Evolutionary conservation across 1,284 basidiomycete species (phyloP).

Genomic region (Thelephora terrestris): DNA sequence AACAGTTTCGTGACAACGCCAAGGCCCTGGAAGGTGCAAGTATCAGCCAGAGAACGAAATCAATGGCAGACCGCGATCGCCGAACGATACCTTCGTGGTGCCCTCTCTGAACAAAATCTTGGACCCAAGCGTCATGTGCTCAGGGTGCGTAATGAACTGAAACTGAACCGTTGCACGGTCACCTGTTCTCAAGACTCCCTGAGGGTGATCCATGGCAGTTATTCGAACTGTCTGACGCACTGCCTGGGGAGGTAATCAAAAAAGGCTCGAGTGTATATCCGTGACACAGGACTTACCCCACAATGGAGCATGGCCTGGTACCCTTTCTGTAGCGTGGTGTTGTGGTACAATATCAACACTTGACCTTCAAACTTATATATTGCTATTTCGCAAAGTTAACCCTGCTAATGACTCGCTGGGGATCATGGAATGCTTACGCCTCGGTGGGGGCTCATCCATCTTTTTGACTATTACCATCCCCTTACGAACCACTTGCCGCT

Average conservation of each 20-base stretch:
- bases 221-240: slow-evolving; percentile 88
- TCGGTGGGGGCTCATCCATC: slow-evolving; percentile 70
- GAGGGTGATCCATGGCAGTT: slow-evolving; percentile 79
- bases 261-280: slow-evolving; percentile 2
- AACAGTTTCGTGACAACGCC: too few species aligned
- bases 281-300: slow-evolving; percentile 43
- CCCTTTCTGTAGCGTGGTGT: slow-evolving; percentile 83
- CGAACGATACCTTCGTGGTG: slow-evolving; percentile 62
- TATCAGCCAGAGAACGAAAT: too few species aligned
- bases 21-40: too few species aligned
- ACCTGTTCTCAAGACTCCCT: slow-evolving; percentile 81
- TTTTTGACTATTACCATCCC: slow-evolving; percentile 89
- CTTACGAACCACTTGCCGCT: slow-evolving; percentile 78
- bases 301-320: slow-evolving; percentile 90
- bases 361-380: slow-evolving; percentile 75
- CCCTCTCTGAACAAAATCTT: slow-evolving; percentile 88
- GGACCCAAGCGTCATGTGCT: slow-evolving; percentile 88
- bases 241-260: slow-evolving; percentile 33
- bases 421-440: slow-evolving; percentile 32
- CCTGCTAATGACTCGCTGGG: slow-evolving; percentile 1
- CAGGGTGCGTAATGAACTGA: slow-evolving; percentile 84
- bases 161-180: slow-evolving; percentile 86
- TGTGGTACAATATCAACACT: slow-evolving; percentile 81
- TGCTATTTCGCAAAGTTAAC: slow-evolving; percentile 34
- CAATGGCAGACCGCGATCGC: too few species aligned